Evolutionary conservation across 352 stramenopile species (phyloP).

Genomic region (Pythium insidiosum): DNA sequence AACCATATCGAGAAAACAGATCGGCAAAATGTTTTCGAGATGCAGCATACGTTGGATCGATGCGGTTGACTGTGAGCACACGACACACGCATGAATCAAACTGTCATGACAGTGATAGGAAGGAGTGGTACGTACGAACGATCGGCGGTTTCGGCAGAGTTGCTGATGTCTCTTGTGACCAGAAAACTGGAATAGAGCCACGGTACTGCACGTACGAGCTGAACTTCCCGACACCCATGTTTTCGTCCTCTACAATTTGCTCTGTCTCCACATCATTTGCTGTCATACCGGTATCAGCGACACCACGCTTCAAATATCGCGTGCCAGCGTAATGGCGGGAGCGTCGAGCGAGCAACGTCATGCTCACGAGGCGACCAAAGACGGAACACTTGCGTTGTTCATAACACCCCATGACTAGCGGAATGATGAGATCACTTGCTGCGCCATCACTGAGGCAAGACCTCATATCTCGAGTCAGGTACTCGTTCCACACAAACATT

Average conservation of each 20-base stretch:
- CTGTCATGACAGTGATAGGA: too few relatives aligned
- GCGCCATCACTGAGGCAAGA: conserved; percentile 75
- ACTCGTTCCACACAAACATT: conserved; percentile 98
- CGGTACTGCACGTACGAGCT: conserved; percentile 97
- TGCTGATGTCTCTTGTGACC: conserved; percentile 97
- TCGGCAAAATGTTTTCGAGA: conserved; percentile 93
- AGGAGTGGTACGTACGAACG: conserved; percentile 30
- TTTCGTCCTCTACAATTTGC: conserved; percentile 91
- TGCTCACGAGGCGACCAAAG: conserved; percentile 92
- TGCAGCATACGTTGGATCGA: conserved; percentile 95
- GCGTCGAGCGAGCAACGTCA: conserved; percentile 94
- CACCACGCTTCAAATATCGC: conserved; percentile 95
- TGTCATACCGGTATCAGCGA: conserved; percentile 97
- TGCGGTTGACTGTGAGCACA: conserved; percentile 72
- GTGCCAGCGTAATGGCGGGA: conserved; percentile 98
- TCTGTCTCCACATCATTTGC: conserved; percentile 99
- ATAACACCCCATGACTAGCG: conserved; percentile 93
- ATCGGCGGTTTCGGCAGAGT: conserved; percentile 98
- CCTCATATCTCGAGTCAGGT: conserved; percentile 92
- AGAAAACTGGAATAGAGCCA: conserved; percentile 99
- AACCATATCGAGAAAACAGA: conserved; percentile 95
- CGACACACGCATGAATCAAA: not conserved
- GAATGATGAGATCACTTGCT: conserved; percentile 84
- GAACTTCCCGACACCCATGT: conserved; percentile 88
- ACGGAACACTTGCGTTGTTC: conserved; percentile 95